Evolutionary conservation across 805 yeast genomes (phyloP).

Genomic region (Yarrowia hollandica): DNA sequence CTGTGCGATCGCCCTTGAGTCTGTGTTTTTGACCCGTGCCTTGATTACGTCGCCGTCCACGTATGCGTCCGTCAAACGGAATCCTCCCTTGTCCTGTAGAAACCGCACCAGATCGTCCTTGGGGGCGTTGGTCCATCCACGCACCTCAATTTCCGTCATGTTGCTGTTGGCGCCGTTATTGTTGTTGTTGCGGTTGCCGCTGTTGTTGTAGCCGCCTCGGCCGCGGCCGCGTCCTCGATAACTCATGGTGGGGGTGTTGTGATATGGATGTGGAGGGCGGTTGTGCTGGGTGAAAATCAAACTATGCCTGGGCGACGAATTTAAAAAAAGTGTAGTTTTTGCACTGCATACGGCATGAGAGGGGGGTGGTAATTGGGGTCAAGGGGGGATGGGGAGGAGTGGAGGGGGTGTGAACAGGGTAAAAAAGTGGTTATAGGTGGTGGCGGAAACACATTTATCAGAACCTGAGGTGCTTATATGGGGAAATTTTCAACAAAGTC

Average conservation of each 20-base stretch:
- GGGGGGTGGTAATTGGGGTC: too few relatives aligned
- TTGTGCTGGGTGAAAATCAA: too few relatives aligned
- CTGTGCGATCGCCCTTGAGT: slow-evolving; percentile 58
- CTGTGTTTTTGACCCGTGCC: slow-evolving; percentile 59
- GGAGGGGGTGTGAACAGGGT: background rate
- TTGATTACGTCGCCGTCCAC: slow-evolving; percentile 59
- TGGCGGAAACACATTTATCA: too few relatives aligned
- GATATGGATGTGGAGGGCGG: background rate
- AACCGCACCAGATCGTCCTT: slow-evolving; percentile 67
- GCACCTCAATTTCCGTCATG: slow-evolving; percentile 54
- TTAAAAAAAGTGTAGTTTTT: slow-evolving; percentile 13
- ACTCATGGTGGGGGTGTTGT: slow-evolving; percentile 22
- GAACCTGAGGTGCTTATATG: too few relatives aligned
- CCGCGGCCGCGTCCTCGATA: slow-evolving; percentile 32
- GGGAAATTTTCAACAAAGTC: too few relatives aligned
- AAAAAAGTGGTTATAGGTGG: background rate
- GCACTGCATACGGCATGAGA: background rate
- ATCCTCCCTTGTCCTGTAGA: slow-evolving; percentile 63
- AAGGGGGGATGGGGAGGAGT: too few relatives aligned
- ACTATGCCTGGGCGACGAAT: too few relatives aligned
- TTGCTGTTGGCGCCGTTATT: slow-evolving; percentile 36
- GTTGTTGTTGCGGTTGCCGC: slow-evolving; percentile 35
- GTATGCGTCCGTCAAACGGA: slow-evolving; percentile 53
- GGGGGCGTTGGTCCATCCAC: slow-evolving; percentile 81
- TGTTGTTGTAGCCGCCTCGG: slow-evolving; percentile 33